Conservation (phyloP, 805 yeast genomes). For the Priceomyces medius region DNA sequence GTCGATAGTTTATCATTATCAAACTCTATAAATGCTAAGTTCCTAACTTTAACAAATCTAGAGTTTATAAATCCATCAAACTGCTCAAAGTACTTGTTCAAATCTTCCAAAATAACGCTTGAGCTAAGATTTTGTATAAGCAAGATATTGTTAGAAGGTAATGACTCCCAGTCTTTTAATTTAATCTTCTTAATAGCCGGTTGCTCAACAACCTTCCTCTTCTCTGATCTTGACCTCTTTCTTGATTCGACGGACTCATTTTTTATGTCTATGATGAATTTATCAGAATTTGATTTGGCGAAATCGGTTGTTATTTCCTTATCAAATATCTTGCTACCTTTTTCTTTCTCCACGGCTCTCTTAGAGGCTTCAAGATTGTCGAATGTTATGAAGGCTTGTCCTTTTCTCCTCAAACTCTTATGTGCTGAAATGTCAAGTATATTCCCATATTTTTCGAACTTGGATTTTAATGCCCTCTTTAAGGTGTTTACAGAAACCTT, state of each 20-base stretch:
- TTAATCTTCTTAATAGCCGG: slow-evolving; percentile 15
- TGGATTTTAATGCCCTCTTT: slow-evolving; percentile 37
- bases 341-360: slow-evolving; percentile 43
- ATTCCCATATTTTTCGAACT: slow-evolving; percentile 48
- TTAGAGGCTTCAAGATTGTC: slow-evolving; percentile 41
- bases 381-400: slow-evolving; percentile 79
- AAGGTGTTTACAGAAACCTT: slow-evolving; percentile 55
- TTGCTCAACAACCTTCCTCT: slow-evolving; percentile 1
- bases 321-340: slow-evolving; percentile 44
- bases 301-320: slow-evolving; percentile 47
- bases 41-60: slow-evolving; percentile 63
- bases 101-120: slow-evolving; percentile 26
- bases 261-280: slow-evolving; percentile 12
- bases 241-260: slow-evolving; percentile 19
- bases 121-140: slow-evolving; percentile 65
- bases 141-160: slow-evolving; percentile 70
- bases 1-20: slow-evolving; percentile 53
- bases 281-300: slow-evolving; percentile 48
- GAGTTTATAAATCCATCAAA: slow-evolving; percentile 64
- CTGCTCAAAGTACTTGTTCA: slow-evolving; percentile 47
- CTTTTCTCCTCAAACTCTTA: slow-evolving; percentile 63
- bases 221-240: slow-evolving; percentile 15
- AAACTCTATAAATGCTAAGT: slow-evolving; percentile 81
- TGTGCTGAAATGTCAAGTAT: slow-evolving; percentile 55
- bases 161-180: slow-evolving; percentile 20